Percentiles rank a stretch among this genome's conserved stretches.
Conservation (phyloP, 352 stramenopile genomes). For the Globisporangium uncinulatum region DNA sequence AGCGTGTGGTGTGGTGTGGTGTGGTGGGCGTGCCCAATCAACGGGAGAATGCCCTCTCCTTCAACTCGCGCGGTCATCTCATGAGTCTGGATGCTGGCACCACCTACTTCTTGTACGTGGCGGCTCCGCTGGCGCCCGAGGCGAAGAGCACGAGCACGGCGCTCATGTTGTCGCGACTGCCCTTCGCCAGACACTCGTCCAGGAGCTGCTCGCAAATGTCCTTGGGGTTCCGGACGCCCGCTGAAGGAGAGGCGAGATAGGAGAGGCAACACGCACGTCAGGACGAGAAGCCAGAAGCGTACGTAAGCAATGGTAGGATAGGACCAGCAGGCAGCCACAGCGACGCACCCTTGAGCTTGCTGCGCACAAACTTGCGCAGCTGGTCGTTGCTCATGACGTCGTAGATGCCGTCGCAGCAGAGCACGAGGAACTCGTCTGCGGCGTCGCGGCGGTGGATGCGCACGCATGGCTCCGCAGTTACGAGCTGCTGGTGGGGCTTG, state of each 20-base stretch:
- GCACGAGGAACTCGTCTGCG: constrained; percentile 90
- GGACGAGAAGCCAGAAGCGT: neutral
- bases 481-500: constrained; percentile 79
- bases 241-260: neutral
- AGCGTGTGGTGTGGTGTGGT: too few relatives aligned
- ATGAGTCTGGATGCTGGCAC: neutral
- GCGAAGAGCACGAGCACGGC: constrained; percentile 77
- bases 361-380: constrained; percentile 85
- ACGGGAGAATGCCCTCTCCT: neutral
- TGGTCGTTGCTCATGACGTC: constrained; percentile 95
- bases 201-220: constrained; percentile 72
- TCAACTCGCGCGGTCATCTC: neutral
- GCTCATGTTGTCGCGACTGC: constrained; percentile 87
- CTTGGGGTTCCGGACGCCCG: constrained; percentile 38
- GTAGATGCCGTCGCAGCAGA: constrained; percentile 93
- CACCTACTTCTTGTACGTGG: constrained; percentile 13
- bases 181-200: constrained; percentile 77
- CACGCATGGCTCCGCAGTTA: constrained; percentile 81
- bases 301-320: too few relatives aligned
- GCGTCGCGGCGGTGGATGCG: constrained; percentile 61
- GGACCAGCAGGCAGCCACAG: neutral
- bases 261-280: neutral
- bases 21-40: neutral
- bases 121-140: constrained; percentile 19
- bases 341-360: constrained; percentile 52